These are phyloP conservation scores for Prunus mira DNA, from an alignment of 306 rosid genomes.

Conservation along the genomic window DNA sequence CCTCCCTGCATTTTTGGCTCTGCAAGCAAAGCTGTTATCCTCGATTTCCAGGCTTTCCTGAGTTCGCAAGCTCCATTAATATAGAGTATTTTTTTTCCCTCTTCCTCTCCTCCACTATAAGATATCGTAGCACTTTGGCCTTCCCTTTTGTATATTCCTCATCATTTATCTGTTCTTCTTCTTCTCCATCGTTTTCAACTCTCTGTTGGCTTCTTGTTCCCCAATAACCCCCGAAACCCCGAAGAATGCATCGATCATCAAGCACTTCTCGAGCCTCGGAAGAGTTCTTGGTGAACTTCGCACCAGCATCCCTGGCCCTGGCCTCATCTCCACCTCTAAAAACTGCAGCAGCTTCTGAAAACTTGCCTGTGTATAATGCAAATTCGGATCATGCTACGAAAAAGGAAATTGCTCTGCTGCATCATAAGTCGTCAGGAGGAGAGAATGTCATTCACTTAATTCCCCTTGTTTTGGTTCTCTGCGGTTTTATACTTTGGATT, in stretches of 20 bases:
- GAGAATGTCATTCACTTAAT: slow-evolving; percentile 63
- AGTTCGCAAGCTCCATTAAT: not conserved
- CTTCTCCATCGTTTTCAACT: not conserved
- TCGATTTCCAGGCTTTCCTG: slow-evolving; percentile 19
- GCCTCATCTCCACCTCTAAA: slow-evolving; percentile 28
- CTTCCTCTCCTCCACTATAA: not conserved
- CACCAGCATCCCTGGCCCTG: slow-evolving; percentile 5
- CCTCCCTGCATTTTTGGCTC: slow-evolving; percentile 16
- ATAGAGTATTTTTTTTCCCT: not conserved
- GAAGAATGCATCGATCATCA: slow-evolving; percentile 37
- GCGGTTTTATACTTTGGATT: slow-evolving; percentile 72
- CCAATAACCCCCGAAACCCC: not conserved
- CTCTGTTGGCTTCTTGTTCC: not conserved
- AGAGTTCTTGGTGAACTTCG: slow-evolving; percentile 34
- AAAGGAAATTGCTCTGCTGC: slow-evolving; percentile 39
- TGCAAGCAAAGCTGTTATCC: slow-evolving; percentile 22
- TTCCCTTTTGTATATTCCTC: not conserved
- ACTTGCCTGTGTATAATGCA: slow-evolving; percentile 43
- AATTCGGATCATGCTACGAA: slow-evolving; percentile 26
- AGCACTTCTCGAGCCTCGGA: slow-evolving; percentile 37
- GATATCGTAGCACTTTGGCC: not conserved
- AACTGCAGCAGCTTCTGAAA: slow-evolving; percentile 26
- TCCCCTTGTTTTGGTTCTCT: slow-evolving; percentile 56
- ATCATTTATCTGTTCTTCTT: not conserved
- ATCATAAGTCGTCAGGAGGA: slow-evolving; percentile 25